These are phyloP conservation scores for Cryptococcus sp. DNA, from an alignment of 1,284 basidiomycete genomes.

Conservation along the genomic window DNA sequence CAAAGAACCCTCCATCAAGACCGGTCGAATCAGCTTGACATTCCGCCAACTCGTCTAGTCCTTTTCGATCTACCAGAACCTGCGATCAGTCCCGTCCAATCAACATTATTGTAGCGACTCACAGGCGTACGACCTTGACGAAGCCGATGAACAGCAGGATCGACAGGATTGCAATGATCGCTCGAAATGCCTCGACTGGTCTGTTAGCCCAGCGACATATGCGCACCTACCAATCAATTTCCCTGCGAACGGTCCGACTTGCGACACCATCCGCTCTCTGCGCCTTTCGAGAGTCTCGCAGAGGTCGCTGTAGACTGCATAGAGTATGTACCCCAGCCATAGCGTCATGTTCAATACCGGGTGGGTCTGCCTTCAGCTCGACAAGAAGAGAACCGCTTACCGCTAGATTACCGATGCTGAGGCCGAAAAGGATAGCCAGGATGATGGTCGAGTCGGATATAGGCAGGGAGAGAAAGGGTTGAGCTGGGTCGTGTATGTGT, in stretches of 20 bases:
- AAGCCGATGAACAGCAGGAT: conserved; percentile 5
- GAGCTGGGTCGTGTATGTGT: no score
- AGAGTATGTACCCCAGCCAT: conserved; percentile 7
- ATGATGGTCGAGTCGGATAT: conserved; percentile 7
- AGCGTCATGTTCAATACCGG: conserved; percentile 4
- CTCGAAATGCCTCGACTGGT: conserved; percentile 3
- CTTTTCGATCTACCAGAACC: neutral
- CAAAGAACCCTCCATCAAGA: conserved; percentile 43
- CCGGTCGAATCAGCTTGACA: conserved; percentile 49
- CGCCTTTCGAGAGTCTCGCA: conserved; percentile 5
- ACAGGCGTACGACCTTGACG: conserved; percentile 4
- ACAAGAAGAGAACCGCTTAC: neutral
- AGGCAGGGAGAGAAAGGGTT: no score
- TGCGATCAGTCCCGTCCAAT: neutral
- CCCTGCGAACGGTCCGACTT: conserved; percentile 3
- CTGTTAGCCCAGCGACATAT: neutral
- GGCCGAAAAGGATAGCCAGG: conserved; percentile 6
- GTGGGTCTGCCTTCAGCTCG: neutral
- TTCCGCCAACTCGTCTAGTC: conserved; percentile 46
- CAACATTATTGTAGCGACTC: neutral
- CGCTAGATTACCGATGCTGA: conserved; percentile 6
- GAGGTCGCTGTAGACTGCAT: conserved; percentile 5
- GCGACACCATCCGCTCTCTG: neutral
- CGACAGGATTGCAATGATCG: neutral
- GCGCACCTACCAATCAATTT: conserved; percentile 1